A percentile compares a stretch with the other conserved stretches of the same genome.
These are phyloP conservation scores for Arxiozyma heterogenica DNA, from an alignment of 1,139 yeast species.

Conservation along the genomic window DNA sequence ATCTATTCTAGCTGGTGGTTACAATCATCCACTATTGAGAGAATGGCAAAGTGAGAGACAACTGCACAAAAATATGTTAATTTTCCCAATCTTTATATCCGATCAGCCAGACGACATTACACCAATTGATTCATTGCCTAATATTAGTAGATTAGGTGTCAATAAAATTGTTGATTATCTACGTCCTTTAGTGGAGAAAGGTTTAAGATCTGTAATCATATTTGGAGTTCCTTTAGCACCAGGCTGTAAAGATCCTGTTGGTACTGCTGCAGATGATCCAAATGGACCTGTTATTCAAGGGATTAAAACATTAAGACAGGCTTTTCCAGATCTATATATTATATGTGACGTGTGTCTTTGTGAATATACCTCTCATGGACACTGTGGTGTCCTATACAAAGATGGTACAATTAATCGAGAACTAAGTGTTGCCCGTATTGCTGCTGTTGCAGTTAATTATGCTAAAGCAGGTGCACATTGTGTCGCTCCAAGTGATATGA, in stretches of 20 bases:
- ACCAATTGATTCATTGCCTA: slow-evolving; percentile 68
- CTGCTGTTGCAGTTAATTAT: slow-evolving; percentile 90
- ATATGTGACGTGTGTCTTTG: slow-evolving; percentile 95
- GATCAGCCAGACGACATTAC: slow-evolving; percentile 77
- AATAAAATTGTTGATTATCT: slow-evolving; percentile 72
- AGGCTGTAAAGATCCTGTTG: slow-evolving; percentile 68
- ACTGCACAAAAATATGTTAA: slow-evolving; percentile 78
- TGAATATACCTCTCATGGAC: slow-evolving; percentile 95
- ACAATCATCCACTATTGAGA: slow-evolving; percentile 79
- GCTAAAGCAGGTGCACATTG: slow-evolving; percentile 94
- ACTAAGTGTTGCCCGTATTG: slow-evolving; percentile 68
- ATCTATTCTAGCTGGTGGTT: slow-evolving; percentile 88
- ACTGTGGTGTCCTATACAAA: slow-evolving; percentile 81
- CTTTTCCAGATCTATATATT: slow-evolving; percentile 75
- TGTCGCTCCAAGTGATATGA: slow-evolving; percentile 97
- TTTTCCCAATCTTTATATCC: slow-evolving; percentile 82
- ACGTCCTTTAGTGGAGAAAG: slow-evolving; percentile 60
- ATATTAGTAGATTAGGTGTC: slow-evolving; percentile 79
- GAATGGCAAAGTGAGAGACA: slow-evolving; percentile 88
- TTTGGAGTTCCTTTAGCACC: slow-evolving; percentile 83
- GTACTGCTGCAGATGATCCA: slow-evolving; percentile 93
- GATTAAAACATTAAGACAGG: slow-evolving; percentile 50
- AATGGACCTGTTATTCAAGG: slow-evolving; percentile 87
- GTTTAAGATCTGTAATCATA: slow-evolving; percentile 73
- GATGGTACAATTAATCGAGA: slow-evolving; percentile 81